Percentiles rank a stretch among this genome's conserved stretches.
phyloP scores from a whole-genome alignment of 768 basidiomycete genomes.

The Boletus rufocinnamomeus region DNA sequence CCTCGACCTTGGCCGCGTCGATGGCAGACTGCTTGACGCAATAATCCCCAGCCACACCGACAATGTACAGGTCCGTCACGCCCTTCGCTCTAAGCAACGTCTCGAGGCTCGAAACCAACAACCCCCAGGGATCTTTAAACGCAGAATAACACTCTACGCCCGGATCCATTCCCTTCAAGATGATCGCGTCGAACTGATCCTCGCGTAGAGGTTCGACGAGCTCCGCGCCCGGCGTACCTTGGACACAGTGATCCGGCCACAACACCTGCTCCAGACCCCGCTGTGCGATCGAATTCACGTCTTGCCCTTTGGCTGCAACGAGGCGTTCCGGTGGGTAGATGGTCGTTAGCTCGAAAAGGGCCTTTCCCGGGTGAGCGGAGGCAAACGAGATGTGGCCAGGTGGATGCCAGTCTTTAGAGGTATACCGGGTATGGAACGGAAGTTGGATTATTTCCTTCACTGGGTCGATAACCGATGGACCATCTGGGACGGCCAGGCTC shows the following conservation, averaged over 20 bases:
- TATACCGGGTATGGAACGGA: conserved; percentile 53
- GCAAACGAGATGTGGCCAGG: conserved; percentile 72
- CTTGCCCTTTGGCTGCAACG: conserved; percentile 31
- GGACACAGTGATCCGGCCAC: conserved; percentile 84
- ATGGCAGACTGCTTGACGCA: conserved; percentile 66
- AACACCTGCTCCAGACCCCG: conserved; percentile 52
- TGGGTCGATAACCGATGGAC: conserved; percentile 53
- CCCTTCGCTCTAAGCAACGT: conserved; percentile 40
- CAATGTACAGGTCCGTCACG: conserved; percentile 61
- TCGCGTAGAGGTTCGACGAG: conserved; percentile 56
- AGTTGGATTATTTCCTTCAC: conserved; percentile 60
- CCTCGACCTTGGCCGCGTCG: conserved; percentile 48
- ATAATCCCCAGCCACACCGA: conserved; percentile 76
- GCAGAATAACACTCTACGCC: conserved; percentile 82
- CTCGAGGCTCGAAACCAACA: conserved; percentile 50
- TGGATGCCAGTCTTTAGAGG: conserved; percentile 63
- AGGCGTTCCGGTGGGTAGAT: conserved; percentile 36
- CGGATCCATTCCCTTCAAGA: conserved; percentile 56
- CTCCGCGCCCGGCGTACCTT: conserved; percentile 56
- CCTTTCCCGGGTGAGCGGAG: conserved; percentile 43
- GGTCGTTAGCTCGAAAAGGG: conserved; percentile 43
- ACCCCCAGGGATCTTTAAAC: conserved; percentile 61
- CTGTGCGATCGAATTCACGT: conserved; percentile 14
- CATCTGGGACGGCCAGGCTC: conserved; percentile 68
- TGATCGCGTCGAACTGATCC: conserved; percentile 42